Percentiles rank a stretch among this genome's conserved stretches.
Evolutionary conservation across 345 rosid species (phyloP).

Genomic region (Leavenworthia alabamica): DNA sequence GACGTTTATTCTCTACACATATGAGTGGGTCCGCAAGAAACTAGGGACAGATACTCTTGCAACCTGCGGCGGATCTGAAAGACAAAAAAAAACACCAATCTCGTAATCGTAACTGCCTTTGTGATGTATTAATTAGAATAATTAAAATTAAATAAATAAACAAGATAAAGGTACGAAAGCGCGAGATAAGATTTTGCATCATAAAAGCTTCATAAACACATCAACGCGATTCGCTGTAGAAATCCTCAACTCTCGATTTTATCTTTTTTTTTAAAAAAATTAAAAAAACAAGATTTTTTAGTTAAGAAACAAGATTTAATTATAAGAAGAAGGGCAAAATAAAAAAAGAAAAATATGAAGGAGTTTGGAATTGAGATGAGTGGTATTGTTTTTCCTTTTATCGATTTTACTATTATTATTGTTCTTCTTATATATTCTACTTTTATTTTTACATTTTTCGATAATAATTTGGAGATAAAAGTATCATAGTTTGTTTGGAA

Average conservation of each 20-base stretch:
- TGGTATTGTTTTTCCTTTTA: conserved; percentile 31
- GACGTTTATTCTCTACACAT: background rate
- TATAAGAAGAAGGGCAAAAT: conserved; percentile 11
- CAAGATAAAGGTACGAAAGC: background rate
- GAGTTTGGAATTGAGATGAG: conserved; percentile 35
- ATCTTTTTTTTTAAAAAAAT: background rate
- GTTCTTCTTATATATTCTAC: conserved; percentile 28
- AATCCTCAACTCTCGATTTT: conserved; percentile 22
- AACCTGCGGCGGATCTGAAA: conserved; percentile 22
- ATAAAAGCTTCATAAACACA: conserved; percentile 24
- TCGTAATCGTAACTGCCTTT: background rate
- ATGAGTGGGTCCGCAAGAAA: conserved; percentile 6
- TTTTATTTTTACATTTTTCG: conserved; percentile 21
- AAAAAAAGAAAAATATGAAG: conserved; percentile 13
- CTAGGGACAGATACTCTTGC: conserved; percentile 7
- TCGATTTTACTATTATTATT: conserved; percentile 35
- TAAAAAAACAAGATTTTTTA: background rate
- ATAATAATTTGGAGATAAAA: conserved; percentile 16
- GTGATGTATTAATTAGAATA: background rate
- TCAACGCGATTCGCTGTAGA: conserved; percentile 36
- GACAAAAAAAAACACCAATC: background rate
- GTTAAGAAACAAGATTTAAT: conserved; percentile 24
- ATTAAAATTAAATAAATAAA: background rate
- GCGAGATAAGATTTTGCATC: conserved; percentile 12
- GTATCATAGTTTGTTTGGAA: conserved; percentile 31